Evolutionary conservation across 2,329 filamentous ascomycete species (phyloP), one percentile per base, ranked within the genome.

Genomic region (Endothia cerciana): DNA sequence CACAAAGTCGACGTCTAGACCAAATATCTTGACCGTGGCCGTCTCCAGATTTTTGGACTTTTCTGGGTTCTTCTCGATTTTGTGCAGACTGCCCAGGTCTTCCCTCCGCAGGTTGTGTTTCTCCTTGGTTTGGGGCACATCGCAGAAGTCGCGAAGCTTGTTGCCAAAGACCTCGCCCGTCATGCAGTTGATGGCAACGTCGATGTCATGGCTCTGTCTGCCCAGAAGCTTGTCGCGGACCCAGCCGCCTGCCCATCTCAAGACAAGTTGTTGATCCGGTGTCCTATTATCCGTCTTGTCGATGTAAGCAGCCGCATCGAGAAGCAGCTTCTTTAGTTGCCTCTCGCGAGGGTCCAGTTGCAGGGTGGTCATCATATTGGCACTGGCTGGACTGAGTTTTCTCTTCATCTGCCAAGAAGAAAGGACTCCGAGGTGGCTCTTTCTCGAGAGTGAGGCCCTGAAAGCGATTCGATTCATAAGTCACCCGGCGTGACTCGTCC

Each of bases 21-120:
- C 93, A 73, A 97, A 89, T 65, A 98, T 88, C 70, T 85, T 91
- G 30, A 91, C 93, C 11, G 93, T 97, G 59, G 93, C 91, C 0
- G 94, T 98, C 78, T 97, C 94, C 17, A 98, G 85, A 75, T 98
- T 92, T 79, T 98, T 98, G 25, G 93, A 97, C 79, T 97, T 97
- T 73, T 97, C 93, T 0, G 94, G 94, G 75, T 98, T 98, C 65
- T 90, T 90, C 62, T 91, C 90, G 71, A 97, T 94, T 77, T 93
- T 96, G 82, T 97, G 91, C 40, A 97, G 83, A 69, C 87, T 90
- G 60, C 91, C 89, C 62, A 95, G 82, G 65, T 89, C 89, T 62
- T 85, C 84, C 22, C 78, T 74, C 38, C 76, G 75, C 59, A 89
- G 82, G 11, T 77, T 79, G 72, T 94, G 90, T 73, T 87, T 89